phyloP scores from a whole-genome alignment of 2,329 filamentous ascomycete species.

The Mycogone perniciosa region DNA sequence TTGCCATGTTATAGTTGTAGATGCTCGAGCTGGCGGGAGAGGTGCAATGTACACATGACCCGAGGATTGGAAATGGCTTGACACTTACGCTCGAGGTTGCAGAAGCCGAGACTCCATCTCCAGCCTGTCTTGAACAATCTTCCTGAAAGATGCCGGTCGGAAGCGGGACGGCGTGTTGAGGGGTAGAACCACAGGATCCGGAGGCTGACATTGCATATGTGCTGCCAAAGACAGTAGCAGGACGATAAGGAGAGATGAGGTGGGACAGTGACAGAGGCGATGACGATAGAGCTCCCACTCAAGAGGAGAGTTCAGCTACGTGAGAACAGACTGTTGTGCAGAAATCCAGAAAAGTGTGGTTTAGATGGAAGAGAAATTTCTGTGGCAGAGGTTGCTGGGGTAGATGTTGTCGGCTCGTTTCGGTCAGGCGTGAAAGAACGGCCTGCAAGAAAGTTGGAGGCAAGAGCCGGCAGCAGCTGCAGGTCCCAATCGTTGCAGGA shows the following conservation, averaged over 20 bases:
- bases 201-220: slow-evolving; percentile 25
- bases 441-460: slow-evolving; percentile 11
- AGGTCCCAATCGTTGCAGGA: slow-evolving; percentile 17
- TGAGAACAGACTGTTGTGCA: slow-evolving; percentile 11
- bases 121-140: slow-evolving; percentile 15
- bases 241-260: slow-evolving; percentile 6
- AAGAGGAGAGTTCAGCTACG: slow-evolving; percentile 24
- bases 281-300: slow-evolving; percentile 22
- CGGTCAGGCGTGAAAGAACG: slow-evolving; percentile 8
- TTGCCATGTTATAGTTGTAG: background rate
- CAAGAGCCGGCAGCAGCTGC: slow-evolving; percentile 24
- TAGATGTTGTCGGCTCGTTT: slow-evolving; percentile 1
- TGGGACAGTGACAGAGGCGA: slow-evolving; percentile 3
- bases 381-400: slow-evolving; percentile 12
- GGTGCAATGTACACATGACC: too few relatives aligned
- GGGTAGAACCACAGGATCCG: slow-evolving; percentile 22
- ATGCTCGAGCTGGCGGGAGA: too few relatives aligned
- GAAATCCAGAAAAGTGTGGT: slow-evolving; percentile 2
- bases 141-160: slow-evolving; percentile 16
- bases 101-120: slow-evolving; percentile 13
- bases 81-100: slow-evolving; percentile 17
- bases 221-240: background rate
- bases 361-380: slow-evolving; percentile 6
- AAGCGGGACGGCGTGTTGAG: slow-evolving; percentile 19
- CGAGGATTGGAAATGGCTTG: background rate